Percentiles rank a stretch among this genome's conserved stretches.
phyloP scores from a whole-genome alignment of 306 rosid genomes.

The Bauhinia variegata region DNA sequence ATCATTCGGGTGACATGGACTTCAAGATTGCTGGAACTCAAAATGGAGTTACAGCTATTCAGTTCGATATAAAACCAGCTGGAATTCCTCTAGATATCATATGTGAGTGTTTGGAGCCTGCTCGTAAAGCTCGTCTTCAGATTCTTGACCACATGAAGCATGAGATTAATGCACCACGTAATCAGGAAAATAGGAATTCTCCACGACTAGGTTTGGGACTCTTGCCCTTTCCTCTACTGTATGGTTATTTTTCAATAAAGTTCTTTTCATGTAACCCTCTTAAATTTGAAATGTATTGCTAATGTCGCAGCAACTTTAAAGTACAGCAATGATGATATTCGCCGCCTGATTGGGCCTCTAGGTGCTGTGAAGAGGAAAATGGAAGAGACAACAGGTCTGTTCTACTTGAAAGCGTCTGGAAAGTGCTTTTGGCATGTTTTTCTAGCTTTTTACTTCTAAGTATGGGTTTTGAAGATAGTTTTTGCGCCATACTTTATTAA shows the following conservation, averaged over 20 bases:
- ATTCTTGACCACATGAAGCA: slow-evolving; percentile 88
- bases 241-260: slow-evolving; percentile 18
- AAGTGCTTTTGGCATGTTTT: slow-evolving; percentile 23
- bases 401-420: slow-evolving; percentile 9
- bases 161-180: slow-evolving; percentile 73
- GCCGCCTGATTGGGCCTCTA: slow-evolving; percentile 89
- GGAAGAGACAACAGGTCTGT: slow-evolving; percentile 88
- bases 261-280: slow-evolving; percentile 13
- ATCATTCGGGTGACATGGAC: slow-evolving; percentile 98
- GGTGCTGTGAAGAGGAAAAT: slow-evolving; percentile 77
- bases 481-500: slow-evolving; percentile 1
- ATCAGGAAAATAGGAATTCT: slow-evolving; percentile 55
- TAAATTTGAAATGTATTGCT: slow-evolving; percentile 38
- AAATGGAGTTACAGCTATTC: slow-evolving; percentile 88
- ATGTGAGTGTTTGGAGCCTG: slow-evolving; percentile 86
- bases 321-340: slow-evolving; percentile 79
- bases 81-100: slow-evolving; percentile 93
- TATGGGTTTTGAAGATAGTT: slow-evolving; percentile 15
- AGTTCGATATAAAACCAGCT: slow-evolving; percentile 95
- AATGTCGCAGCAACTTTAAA: slow-evolving; percentile 85
- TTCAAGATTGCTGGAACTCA: slow-evolving; percentile 92
- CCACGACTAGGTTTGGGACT: slow-evolving; percentile 71
- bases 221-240: slow-evolving; percentile 5
- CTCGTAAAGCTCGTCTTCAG: slow-evolving; percentile 84
- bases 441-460: slow-evolving; percentile 11